These are phyloP conservation scores for Polyporus tsugae DNA, from an alignment of 1,284 basidiomycete genomes.

Conservation along the genomic window DNA sequence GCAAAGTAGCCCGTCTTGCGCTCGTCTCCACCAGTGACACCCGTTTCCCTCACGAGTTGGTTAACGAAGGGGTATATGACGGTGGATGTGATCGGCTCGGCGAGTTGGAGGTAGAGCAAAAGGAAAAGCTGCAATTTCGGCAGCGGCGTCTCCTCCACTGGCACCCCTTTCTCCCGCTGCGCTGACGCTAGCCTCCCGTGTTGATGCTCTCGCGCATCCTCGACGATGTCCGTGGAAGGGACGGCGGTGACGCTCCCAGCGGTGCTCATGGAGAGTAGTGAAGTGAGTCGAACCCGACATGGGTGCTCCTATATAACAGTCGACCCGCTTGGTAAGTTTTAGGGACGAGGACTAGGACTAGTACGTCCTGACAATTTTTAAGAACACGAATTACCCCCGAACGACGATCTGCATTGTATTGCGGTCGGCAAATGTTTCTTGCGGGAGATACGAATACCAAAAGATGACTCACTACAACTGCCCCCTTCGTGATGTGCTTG, in stretches of 20 bases:
- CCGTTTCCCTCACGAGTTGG: constrained; percentile 63
- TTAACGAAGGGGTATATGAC: constrained; percentile 69
- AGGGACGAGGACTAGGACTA: not conserved
- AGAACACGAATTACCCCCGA: not conserved
- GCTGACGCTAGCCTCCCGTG: not conserved
- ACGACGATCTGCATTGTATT: not conserved
- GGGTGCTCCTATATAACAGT: not conserved
- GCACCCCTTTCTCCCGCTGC: not conserved
- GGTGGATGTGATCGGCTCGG: constrained; percentile 62
- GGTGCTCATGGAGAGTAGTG: not conserved
- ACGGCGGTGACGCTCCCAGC: not conserved
- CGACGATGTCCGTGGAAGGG: not conserved
- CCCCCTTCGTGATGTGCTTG: not conserved
- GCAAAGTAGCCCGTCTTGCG: constrained; percentile 59
- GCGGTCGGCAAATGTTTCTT: not conserved
- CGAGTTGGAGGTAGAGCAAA: constrained; percentile 64
- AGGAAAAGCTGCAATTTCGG: constrained; percentile 71
- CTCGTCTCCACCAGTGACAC: constrained; percentile 67
- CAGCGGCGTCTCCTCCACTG: constrained; percentile 55
- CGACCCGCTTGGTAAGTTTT: too few species aligned
- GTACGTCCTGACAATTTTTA: not conserved
- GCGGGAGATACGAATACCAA: not conserved
- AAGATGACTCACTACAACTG: not conserved
- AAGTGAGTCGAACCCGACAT: not conserved
- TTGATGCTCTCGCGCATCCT: not conserved